Percentiles rank a stretch among this genome's conserved stretches.
Conservation (phyloP, 495 filamentous ascomycete species). For the Penicillium flavigenum region DNA sequence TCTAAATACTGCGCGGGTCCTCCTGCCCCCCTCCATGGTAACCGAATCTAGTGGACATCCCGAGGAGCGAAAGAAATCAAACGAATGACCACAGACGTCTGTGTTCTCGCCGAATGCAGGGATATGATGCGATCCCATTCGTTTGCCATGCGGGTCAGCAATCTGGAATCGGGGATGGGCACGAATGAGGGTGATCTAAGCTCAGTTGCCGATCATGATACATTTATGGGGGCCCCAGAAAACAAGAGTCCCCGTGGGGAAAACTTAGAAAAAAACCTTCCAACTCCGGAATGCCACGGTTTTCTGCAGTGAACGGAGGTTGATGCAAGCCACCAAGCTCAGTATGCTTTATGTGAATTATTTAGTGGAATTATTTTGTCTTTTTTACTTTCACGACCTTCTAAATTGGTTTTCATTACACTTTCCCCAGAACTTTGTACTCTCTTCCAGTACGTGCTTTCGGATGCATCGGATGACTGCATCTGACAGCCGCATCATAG, state of each 20-base stretch:
- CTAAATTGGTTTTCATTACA: slow-evolving; percentile 9
- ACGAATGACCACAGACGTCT: background rate
- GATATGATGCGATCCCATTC: slow-evolving; percentile 4
- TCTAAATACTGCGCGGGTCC: slow-evolving; percentile 2
- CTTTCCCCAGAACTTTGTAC: background rate
- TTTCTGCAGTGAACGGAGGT: background rate
- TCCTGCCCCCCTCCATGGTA: background rate
- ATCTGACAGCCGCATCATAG: too few relatives aligned
- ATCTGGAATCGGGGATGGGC: slow-evolving; percentile 5
- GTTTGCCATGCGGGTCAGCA: slow-evolving; percentile 6
- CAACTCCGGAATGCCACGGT: background rate
- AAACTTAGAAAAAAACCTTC: background rate
- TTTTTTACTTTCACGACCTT: background rate
- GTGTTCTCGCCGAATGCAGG: background rate
- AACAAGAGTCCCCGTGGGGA: slow-evolving; percentile 9
- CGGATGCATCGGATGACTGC: background rate
- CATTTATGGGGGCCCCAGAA: slow-evolving; percentile 5
- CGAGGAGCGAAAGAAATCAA: background rate
- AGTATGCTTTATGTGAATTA: background rate
- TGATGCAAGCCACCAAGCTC: background rate
- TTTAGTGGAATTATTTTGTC: background rate
- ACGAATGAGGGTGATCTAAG: slow-evolving; percentile 6
- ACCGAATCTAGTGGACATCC: background rate
- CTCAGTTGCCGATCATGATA: slow-evolving; percentile 9
- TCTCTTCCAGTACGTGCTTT: background rate